Base-by-base conservation (phyloP, 1,284 basidiomycete species). In the Cryptococcus jaspeensis region DNA sequence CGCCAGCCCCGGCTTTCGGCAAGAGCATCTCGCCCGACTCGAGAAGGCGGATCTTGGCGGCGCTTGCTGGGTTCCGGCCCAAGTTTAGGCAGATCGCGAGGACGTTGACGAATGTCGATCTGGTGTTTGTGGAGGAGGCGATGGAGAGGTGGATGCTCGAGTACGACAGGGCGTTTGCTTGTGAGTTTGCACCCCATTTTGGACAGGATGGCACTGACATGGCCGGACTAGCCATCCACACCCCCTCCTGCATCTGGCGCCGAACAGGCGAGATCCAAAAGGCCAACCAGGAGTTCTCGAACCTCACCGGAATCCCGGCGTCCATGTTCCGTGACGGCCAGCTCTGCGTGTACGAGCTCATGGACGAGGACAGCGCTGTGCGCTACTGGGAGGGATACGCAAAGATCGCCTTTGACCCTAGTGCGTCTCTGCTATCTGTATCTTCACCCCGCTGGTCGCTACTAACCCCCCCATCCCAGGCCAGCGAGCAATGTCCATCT, bases 191-290 rank as follows among this genome's bases (percentile, higher is more conserved):
- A 32, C 25, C n/a, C 23, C 44, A 5, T 40, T n/a, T 25, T 39
- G 7, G n/a, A n/a, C 40, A 8, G 23, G 9, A 15, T 45, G 23
- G 50, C 20, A 45, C 18, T 35, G 32, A 15, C 20, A n/a, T n/a
- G n/a, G n/a, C n/a, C n/a, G n/a, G n/a, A 28, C 18, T 25, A 76
- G 89, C 90, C 0, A 95, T 97, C 86, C 93, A 92, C 43, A 92
- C 98, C 9, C 96, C 96, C 0, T 92, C 92, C 0, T 99, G 95
- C 67, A 83, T 99, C 6, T 99, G 95, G 96, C 82, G 94, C 32
- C 81, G 95, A 47, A 98, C 95, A 1, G 96, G 96, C 25, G 94
- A 99, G 79, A 98, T 99, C 59, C 97, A 98, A 82, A 98, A 94
- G 78, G 95, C 87, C 40, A 99, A 99, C 73, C 85, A 91, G 59